Base-by-base conservation (phyloP, 2,329 filamentous ascomycete species). In the Macrophomina pseudophaseolina region DNA sequence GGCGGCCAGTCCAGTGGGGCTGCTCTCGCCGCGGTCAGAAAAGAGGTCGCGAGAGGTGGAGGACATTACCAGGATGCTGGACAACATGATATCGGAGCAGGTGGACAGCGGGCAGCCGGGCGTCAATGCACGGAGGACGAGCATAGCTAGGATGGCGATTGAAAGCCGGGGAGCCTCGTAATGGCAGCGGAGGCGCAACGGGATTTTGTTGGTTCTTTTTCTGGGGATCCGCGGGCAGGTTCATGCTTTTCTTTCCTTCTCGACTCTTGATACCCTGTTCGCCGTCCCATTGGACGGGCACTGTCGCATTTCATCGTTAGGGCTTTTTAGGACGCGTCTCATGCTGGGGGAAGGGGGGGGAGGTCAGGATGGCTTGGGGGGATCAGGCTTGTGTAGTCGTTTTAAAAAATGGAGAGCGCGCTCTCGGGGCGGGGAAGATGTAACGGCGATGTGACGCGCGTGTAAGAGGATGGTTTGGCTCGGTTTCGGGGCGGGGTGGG, bases 11-110 rank as follows among this genome's bases (percentile, higher is more conserved):
- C 68, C 69, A 40, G 65, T 67, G 16, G 64, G 38, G 38, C 60
- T 70, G 32, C 49, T 69, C 70, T 68, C 63, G 73, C 77, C 74
- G 72, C 71, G 77, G 71, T 72, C 76, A 56, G 85, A 85, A 63
- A 86, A 84, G 70, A 85, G 86, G 59, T 83, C 83, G 12, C 88
- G 86, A 81, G 92, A 91, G 71, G 91, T 95, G 40, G 93, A 97
- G 72, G 94, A 97, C 79, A 94, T 97, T 89, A 97, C 92, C 71
- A 88, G 89, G 73, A 93, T 97, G 82, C 86, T 97, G 32, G 94
- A 98, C 73, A 93, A 97, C 80, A 97, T 98, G 94, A 95, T 97
- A 68, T 91, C 94, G 74, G 91, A 94, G 74, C 88, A 91, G 67
- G 91, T 96, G 64, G 91, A 95, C 72, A 88, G 4, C 18, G 84